Evolutionary conservation across 2,329 filamentous ascomycete genomes (phyloP).

Genomic region (Drechslerella dactyloides): DNA sequence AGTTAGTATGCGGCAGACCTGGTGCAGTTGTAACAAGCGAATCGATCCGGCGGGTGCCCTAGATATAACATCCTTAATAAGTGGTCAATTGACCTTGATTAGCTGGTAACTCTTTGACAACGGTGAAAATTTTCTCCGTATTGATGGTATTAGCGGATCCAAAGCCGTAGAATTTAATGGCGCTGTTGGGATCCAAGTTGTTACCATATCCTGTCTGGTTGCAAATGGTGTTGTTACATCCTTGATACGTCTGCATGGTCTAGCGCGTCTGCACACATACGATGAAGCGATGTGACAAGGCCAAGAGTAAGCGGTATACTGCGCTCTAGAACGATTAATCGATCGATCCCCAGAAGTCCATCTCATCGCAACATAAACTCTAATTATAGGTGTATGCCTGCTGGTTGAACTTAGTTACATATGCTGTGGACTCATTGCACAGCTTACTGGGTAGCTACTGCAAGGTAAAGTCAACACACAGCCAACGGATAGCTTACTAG

Average conservation of each 20-base stretch:
- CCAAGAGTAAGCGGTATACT: slow-evolving; percentile 63
- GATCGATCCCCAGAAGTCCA: slow-evolving; percentile 62
- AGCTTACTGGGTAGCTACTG: slow-evolving; percentile 56
- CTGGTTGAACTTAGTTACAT: too few species aligned
- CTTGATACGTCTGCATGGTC: slow-evolving; percentile 61
- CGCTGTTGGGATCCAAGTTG: slow-evolving; percentile 59
- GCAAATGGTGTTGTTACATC: slow-evolving; percentile 59
- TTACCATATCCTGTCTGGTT: slow-evolving; percentile 61
- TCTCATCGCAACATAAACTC: slow-evolving; percentile 58
- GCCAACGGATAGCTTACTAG: too few species aligned
- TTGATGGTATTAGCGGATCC: slow-evolving; percentile 60
- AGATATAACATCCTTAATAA: slow-evolving; percentile 63
- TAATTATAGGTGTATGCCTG: slow-evolving; percentile 57
- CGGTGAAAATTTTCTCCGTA: slow-evolving; percentile 60
- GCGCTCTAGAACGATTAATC: slow-evolving; percentile 61
- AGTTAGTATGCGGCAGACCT: slow-evolving; percentile 60
- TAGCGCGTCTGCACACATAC: slow-evolving; percentile 61
- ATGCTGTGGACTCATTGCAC: too few species aligned
- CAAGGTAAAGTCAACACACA: too few species aligned
- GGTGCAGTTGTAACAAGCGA: slow-evolving; percentile 58
- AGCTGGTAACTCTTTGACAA: slow-evolving; percentile 63
- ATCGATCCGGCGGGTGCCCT: slow-evolving; percentile 62
- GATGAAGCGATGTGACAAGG: too few species aligned
- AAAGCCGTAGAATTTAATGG: slow-evolving; percentile 53
- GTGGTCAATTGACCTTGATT: slow-evolving; percentile 59